These are phyloP conservation scores for Botrytis deweyae DNA, from an alignment of 2,329 filamentous ascomycete genomes.

Conservation along the genomic window DNA sequence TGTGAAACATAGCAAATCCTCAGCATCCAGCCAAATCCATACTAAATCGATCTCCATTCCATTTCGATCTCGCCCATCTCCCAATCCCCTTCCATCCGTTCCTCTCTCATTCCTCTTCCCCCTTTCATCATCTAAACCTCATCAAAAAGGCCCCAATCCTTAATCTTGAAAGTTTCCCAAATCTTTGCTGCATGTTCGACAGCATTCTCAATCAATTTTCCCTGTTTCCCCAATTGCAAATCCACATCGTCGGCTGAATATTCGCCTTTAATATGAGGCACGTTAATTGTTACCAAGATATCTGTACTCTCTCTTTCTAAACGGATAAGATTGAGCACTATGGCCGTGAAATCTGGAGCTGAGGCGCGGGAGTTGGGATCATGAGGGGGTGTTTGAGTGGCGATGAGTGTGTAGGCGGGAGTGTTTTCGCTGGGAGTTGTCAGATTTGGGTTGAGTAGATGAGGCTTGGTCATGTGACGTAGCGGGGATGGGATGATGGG, in stretches of 20 bases:
- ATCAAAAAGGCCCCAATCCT: slow-evolving; percentile 71
- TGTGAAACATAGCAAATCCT: background rate
- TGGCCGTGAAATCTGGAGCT: slow-evolving; percentile 61
- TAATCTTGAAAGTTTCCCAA: slow-evolving; percentile 72
- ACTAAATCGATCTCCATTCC: background rate
- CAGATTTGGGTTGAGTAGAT: background rate
- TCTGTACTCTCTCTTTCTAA: slow-evolving; percentile 76
- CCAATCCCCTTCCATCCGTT: background rate
- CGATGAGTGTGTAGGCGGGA: slow-evolving; percentile 68
- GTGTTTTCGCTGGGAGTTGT: slow-evolving; percentile 45
- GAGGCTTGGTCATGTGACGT: slow-evolving; percentile 28
- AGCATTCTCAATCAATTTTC: slow-evolving; percentile 65
- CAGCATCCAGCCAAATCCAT: background rate
- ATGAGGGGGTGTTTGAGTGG: slow-evolving; percentile 55
- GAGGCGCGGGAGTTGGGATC: slow-evolving; percentile 38
- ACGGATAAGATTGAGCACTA: slow-evolving; percentile 75
- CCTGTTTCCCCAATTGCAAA: slow-evolving; percentile 62
- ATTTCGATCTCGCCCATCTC: background rate
- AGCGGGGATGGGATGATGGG: background rate
- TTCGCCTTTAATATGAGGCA: slow-evolving; percentile 75
- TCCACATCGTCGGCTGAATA: slow-evolving; percentile 73
- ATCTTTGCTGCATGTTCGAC: slow-evolving; percentile 68
- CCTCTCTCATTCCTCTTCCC: background rate
- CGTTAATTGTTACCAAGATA: slow-evolving; percentile 81
- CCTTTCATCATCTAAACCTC: slow-evolving; percentile 32